These are phyloP conservation scores for Helicostylum pulchrum DNA, from an alignment of 192 early-diverging fungal genomes.

Conservation along the genomic window DNA sequence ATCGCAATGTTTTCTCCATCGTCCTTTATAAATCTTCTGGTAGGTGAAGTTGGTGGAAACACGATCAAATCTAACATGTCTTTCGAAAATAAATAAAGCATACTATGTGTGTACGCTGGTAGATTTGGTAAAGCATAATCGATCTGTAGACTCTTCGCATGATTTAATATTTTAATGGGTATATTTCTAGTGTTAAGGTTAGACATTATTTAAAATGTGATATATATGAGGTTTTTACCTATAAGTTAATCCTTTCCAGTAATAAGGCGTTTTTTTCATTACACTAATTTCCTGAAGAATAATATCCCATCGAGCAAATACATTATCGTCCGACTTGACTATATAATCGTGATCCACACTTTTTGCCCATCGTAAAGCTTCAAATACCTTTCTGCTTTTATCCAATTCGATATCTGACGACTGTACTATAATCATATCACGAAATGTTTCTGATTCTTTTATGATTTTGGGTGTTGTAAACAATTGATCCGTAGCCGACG, in stretches of 20 bases:
- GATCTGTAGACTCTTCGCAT: conserved; percentile 24
- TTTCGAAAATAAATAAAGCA: conserved; percentile 51
- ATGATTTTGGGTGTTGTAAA: conserved; percentile 39
- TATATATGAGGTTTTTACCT: conserved; percentile 35
- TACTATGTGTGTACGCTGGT: conserved; percentile 53
- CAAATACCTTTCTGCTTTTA: conserved; percentile 51
- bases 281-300: conserved; percentile 40
- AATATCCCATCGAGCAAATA: conserved; percentile 58
- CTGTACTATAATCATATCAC: conserved; percentile 52
- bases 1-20: conserved; percentile 57
- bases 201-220: background rate
- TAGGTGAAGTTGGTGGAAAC: conserved; percentile 25
- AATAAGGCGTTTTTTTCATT: conserved; percentile 37
- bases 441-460: conserved; percentile 40
- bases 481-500: conserved; percentile 36
- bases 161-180: conserved; percentile 35
- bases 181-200: conserved; percentile 44
- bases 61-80: conserved; percentile 46
- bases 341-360: conserved; percentile 44
- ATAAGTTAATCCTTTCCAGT: conserved; percentile 54
- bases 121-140: conserved; percentile 51
- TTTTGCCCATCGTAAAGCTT: conserved; percentile 49
- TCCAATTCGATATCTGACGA: conserved; percentile 47
- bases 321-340: conserved; percentile 56
- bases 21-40: conserved; percentile 41